Base-by-base conservation (phyloP, 2,329 filamentous ascomycete genomes). In the Penicillium glabrum region DNA sequence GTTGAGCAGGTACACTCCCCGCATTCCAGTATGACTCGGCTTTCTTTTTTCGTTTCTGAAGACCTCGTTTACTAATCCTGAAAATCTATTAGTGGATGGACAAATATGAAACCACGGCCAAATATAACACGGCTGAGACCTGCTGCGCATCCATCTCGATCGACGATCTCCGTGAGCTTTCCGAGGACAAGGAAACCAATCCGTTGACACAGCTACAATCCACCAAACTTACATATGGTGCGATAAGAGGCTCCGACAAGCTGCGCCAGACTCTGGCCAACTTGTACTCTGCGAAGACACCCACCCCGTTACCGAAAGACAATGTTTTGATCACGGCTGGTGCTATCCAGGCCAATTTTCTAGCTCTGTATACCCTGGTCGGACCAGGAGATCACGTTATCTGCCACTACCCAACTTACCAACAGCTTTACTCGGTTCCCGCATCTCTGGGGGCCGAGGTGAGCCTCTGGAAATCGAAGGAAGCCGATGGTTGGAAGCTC, bases 351-450 rank as follows among this genome's bases (percentile, higher is more conserved):
- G 91, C 91, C n/a, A 96, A 96, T 69, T 90, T 91, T 65, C 76
- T 95, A n/a, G 77, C 87, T 2, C 82, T 95, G 8, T 93, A 93
- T 71, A 80, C 87, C 1, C 79, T 95, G 7, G 70, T 95, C 2
- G 84, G 85, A 0, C 84, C 86, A 0, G 89, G 87, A 1, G 90
- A 96, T 69, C 91, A 96, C 79, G 89, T 93, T 46, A 83, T 96
- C 57, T 95, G 90, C 67, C 89, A 95, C 56, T 90, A 92, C 69
- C 91, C 92, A 13, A 93, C 90, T 1, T 96, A 95, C 67, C 90
- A 95, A 71, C 90, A 95, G 66, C 81, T 96, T 1, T 95, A 93
- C 69, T 80, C 86, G 10, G 84, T 96, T 1, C 90, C 91, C 0
- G 80, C 82, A 62, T 88, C 86, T 37, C 76, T 96, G 5, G 91